Conservation (phyloP, 148 eudicot species). For the Dysphania ambrosioides region DNA sequence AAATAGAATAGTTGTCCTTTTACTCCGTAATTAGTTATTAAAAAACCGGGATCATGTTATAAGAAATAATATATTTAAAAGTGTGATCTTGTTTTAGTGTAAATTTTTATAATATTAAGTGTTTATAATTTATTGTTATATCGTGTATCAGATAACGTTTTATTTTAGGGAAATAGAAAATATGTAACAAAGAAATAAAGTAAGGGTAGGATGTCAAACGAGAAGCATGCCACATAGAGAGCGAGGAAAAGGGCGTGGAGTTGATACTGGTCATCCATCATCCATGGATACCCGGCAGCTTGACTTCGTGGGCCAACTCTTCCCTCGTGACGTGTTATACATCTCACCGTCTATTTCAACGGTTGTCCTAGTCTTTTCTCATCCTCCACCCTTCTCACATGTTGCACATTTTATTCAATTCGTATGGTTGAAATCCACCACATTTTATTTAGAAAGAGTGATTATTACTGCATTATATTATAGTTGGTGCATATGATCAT, state of each 20-base stretch:
- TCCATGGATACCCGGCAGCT: not conserved
- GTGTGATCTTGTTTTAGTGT: too few relatives aligned
- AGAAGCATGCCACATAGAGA: constrained; percentile 1
- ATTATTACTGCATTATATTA: too few relatives aligned
- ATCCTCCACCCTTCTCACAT: not conserved
- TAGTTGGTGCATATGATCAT: too few relatives aligned
- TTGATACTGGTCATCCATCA: not conserved
- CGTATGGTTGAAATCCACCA: too few relatives aligned
- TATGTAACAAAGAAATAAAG: not conserved
- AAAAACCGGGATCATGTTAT: too few relatives aligned
- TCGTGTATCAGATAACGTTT: too few relatives aligned
- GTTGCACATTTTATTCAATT: not conserved
- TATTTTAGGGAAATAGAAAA: not conserved
- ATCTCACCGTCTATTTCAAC: not conserved
- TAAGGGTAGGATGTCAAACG: not conserved
- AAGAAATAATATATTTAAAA: too few relatives aligned
- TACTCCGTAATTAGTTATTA: too few relatives aligned
- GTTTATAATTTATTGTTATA: too few relatives aligned
- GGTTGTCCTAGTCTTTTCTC: not conserved
- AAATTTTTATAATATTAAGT: too few relatives aligned
- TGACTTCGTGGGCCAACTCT: not conserved
- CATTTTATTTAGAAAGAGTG: too few relatives aligned
- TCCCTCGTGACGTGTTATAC: not conserved
- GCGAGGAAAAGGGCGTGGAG: not conserved
- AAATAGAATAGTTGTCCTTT: too few relatives aligned